Conservation (phyloP, 1,284 basidiomycete species). For the Sutorius eximius region DNA sequence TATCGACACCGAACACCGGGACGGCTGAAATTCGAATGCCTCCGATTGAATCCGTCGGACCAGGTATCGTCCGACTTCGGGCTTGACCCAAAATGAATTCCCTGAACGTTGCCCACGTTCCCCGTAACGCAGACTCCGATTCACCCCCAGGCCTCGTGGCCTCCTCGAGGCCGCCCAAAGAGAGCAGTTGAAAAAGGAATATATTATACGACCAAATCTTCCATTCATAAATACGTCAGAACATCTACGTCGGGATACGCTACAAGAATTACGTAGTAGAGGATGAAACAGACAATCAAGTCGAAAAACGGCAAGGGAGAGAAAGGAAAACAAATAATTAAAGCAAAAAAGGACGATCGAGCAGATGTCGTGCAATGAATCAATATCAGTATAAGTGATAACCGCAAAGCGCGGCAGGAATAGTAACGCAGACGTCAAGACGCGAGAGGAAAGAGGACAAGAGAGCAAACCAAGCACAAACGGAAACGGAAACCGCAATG, state of each 20-base stretch:
- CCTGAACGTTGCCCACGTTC: too few species aligned
- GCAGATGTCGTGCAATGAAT: constrained; percentile 21
- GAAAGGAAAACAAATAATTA: too few species aligned
- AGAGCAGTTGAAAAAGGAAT: constrained; percentile 3
- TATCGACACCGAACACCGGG: too few species aligned
- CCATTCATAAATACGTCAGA: constrained; percentile 28
- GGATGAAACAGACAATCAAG: constrained; percentile 29
- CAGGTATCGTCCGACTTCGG: too few species aligned
- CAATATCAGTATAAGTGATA: constrained; percentile 36
- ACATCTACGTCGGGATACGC: constrained; percentile 36
- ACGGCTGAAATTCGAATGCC: too few species aligned
- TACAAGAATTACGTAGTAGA: constrained; percentile 26
- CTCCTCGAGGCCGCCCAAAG: not conserved
- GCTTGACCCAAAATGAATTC: too few species aligned
- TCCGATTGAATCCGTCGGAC: too few species aligned
- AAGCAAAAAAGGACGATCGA: not conserved
- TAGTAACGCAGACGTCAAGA: too few species aligned
- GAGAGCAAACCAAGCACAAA: constrained; percentile 2
- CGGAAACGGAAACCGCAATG: constrained; percentile 25
- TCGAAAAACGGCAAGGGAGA: not conserved
- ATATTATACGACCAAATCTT: constrained; percentile 18
- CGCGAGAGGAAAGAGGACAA: too few species aligned
- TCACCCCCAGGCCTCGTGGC: constrained; percentile 13
- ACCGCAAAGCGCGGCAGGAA: too few species aligned
- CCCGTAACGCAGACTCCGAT: too few species aligned